Conservation (phyloP, 768 basidiomycete species). For the Fomitopsis serialis region DNA sequence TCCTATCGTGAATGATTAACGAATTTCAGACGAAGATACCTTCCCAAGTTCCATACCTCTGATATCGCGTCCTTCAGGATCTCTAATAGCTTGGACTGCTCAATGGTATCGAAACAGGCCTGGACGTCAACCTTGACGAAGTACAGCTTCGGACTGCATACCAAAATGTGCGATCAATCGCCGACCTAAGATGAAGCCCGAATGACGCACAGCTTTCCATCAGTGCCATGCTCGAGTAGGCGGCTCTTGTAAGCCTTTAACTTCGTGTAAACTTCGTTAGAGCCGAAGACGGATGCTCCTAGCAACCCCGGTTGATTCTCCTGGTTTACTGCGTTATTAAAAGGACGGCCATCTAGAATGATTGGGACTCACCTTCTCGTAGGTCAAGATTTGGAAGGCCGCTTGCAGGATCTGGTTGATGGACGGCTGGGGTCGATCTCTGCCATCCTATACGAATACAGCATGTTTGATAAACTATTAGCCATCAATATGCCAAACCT, state of each 20-base stretch:
- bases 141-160: constrained; percentile 74
- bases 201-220: background rate
- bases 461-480: background rate
- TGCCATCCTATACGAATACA: constrained; percentile 23
- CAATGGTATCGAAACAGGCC: constrained; percentile 95
- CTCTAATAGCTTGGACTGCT: constrained; percentile 76
- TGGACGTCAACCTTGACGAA: constrained; percentile 97
- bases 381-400: constrained; percentile 82
- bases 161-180: background rate
- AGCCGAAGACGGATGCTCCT: constrained; percentile 79
- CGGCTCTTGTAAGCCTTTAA: constrained; percentile 66
- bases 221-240: constrained; percentile 24
- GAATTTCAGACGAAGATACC: no score
- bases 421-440: constrained; percentile 38
- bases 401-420: constrained; percentile 86
- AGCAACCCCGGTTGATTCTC: constrained; percentile 54
- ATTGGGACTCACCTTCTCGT: constrained; percentile 63
- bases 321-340: constrained; percentile 32
- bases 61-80: constrained; percentile 72
- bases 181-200: background rate
- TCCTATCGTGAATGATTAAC: constrained; percentile 58
- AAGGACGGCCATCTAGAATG: background rate
- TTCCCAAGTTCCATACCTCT: no score
- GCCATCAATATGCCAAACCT: background rate
- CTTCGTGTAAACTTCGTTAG: constrained; percentile 74